Percentiles rank a stretch among this genome's conserved stretches.
phyloP scores from a whole-genome alignment of 1,284 basidiomycete species.

The Sporisorium reilianum region DNA sequence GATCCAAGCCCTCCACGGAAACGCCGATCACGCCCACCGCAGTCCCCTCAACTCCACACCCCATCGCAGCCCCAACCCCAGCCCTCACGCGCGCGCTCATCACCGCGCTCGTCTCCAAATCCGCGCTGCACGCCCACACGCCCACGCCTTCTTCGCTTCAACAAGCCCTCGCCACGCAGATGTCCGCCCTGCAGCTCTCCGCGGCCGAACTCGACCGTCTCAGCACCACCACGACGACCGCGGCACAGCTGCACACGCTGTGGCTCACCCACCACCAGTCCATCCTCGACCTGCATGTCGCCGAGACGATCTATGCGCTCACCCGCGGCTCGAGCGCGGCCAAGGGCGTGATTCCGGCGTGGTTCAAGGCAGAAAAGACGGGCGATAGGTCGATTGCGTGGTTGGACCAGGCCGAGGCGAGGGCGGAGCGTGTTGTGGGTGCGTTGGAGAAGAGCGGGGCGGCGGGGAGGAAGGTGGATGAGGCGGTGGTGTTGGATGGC shows the following conservation, averaged over 20 bases:
- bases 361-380: not conserved
- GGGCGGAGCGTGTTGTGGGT: constrained; percentile 15
- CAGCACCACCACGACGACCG: not conserved
- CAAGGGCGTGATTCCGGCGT: not conserved
- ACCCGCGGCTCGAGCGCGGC: not conserved
- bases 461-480: not conserved
- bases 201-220: constrained; percentile 39
- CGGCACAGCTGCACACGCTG: constrained; percentile 38
- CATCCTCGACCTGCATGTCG: constrained; percentile 55
- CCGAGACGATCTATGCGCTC: constrained; percentile 63
- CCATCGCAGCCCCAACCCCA: constrained; percentile 18
- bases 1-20: not conserved
- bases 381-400: constrained; percentile 24
- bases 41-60: not conserved
- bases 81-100: constrained; percentile 49
- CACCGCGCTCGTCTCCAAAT: constrained; percentile 52
- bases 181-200: constrained; percentile 48
- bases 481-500: constrained; percentile 1
- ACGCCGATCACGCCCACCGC: not conserved
- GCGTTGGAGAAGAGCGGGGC: constrained; percentile 2
- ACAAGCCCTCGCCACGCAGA: constrained; percentile 53
- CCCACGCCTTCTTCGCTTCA: constrained; percentile 24
- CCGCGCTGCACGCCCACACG: constrained; percentile 45
- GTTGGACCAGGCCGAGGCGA: constrained; percentile 31
- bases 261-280: constrained; percentile 57